These are phyloP conservation scores for Hyaloscypha bicolor DNA, from an alignment of 495 filamentous ascomycete genomes.

Conservation along the genomic window DNA sequence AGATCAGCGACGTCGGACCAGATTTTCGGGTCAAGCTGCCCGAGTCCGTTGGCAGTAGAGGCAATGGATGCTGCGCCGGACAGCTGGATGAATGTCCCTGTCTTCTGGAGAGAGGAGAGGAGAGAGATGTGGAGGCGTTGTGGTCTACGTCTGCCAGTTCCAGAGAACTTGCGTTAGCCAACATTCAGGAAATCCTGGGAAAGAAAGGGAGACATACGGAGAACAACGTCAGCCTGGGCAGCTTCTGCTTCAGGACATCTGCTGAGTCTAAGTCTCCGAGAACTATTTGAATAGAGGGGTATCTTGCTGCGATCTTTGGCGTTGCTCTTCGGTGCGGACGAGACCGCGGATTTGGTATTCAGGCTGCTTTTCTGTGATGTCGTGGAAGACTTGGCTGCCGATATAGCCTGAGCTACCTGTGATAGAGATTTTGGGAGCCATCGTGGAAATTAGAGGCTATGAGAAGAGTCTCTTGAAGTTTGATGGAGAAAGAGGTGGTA, in stretches of 20 bases:
- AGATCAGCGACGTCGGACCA: conserved; percentile 34
- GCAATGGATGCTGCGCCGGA: conserved; percentile 25
- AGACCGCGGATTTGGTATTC: conserved; percentile 60
- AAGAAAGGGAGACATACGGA: conserved; percentile 42
- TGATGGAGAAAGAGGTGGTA: neutral
- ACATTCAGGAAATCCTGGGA: neutral
- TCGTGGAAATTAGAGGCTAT: too few species aligned
- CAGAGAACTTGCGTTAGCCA: neutral
- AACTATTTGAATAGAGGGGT: conserved; percentile 48
- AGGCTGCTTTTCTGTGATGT: conserved; percentile 53
- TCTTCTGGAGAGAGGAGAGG: conserved; percentile 16
- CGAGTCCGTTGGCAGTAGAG: conserved; percentile 24
- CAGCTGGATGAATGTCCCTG: conserved; percentile 29
- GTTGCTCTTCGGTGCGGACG: conserved; percentile 62
- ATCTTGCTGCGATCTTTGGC: conserved; percentile 50
- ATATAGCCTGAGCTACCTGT: conserved; percentile 69
- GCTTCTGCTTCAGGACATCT: conserved; percentile 48
- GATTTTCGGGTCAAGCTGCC: conserved; percentile 21
- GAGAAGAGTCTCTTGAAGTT: neutral
- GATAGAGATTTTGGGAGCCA: conserved; percentile 36
- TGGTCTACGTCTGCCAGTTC: conserved; percentile 32
- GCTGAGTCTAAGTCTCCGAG: conserved; percentile 54
- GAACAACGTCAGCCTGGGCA: conserved; percentile 55
- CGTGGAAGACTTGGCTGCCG: conserved; percentile 61
- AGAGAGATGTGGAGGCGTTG: conserved; percentile 16